These are phyloP conservation scores for Cicer arietinum DNA, from an alignment of 306 rosid species.

Conservation along the genomic window DNA sequence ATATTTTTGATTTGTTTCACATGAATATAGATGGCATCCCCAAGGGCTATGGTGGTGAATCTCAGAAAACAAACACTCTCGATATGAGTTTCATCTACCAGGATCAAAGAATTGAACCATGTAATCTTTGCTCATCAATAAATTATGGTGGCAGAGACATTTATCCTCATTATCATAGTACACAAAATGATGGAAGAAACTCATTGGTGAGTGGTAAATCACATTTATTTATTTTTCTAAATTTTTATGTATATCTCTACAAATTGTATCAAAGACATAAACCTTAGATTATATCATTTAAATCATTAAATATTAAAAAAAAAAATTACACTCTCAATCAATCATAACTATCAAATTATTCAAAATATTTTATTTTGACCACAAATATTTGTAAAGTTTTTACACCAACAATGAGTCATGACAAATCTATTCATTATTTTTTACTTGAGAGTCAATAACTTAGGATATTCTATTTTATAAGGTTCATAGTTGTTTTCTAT, in stretches of 20 bases:
- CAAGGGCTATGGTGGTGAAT: constrained; percentile 47
- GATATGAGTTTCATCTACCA: constrained; percentile 59
- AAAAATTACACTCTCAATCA: too few relatives aligned
- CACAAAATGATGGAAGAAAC: background rate
- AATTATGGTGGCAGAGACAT: constrained; percentile 7
- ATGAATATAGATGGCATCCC: constrained; percentile 50
- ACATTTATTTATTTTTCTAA: background rate
- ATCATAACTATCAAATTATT: too few relatives aligned
- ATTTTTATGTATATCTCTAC: background rate
- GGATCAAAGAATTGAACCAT: constrained; percentile 78
- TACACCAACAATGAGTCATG: too few relatives aligned
- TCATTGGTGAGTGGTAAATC: background rate
- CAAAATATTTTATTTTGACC: too few relatives aligned
- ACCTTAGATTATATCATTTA: too few relatives aligned
- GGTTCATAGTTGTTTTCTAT: too few relatives aligned
- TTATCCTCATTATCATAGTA: background rate
- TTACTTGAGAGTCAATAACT: too few relatives aligned
- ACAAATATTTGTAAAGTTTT: too few relatives aligned
- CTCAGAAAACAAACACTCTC: constrained; percentile 43
- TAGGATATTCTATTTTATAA: too few relatives aligned
- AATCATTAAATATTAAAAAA: too few relatives aligned
- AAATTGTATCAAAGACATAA: background rate
- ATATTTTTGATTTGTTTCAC: background rate
- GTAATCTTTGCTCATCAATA: constrained; percentile 83
- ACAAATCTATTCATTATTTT: too few relatives aligned